Base-by-base conservation (phyloP, 352 stramenopile species). In the Phytophthora ohioensis region DNA sequence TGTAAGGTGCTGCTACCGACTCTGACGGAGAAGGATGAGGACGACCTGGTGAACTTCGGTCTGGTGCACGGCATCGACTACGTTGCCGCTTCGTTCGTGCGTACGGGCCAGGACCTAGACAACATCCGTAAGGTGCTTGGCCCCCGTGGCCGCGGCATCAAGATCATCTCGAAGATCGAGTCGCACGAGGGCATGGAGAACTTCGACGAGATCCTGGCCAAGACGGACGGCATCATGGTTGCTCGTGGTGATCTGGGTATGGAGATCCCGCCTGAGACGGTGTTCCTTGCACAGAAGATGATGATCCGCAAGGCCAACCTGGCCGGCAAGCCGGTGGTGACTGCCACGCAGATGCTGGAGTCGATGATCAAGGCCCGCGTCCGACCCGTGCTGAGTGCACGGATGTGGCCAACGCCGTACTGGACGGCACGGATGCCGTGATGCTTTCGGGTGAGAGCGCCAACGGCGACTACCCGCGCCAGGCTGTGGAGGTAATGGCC, bases 321-420 rank as follows among this genome's bases (percentile, higher is more conserved):
- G 62, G 91, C 87, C 34, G 98, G 97, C 57, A 99, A 99, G 78
- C 97, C 97, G 8, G 97, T 99, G 3, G 92, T 99, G 59, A 98
- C 97, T 9, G 97, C 97, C 43, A 99, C 98, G 46, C 98, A 99
- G 74, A 99, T 99, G 98, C 89, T 99, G 27, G 98, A 99, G 81
- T 98, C 88, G 34, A 99, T 99, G 97, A 98, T 98, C 78, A 90
- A 82, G 62, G 98, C 98, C 98, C 97, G 34, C 88, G 97, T 36
- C 98, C 98, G 30, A 99, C 98, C 27, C 97, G 97, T 80, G 98
- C 98, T 38, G 98, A 99, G 79, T 99, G 94, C 78, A 98, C 97
- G 36, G 98, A 99, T 82, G 98, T 99, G 17, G 97, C 97, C 42
- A 99, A 99, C 81, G 97, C 98, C 51, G 97, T 27, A 2, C 1